phyloP scores from a whole-genome alignment of 257 asterid genomes.

The Solanum gandarillasii region DNA sequence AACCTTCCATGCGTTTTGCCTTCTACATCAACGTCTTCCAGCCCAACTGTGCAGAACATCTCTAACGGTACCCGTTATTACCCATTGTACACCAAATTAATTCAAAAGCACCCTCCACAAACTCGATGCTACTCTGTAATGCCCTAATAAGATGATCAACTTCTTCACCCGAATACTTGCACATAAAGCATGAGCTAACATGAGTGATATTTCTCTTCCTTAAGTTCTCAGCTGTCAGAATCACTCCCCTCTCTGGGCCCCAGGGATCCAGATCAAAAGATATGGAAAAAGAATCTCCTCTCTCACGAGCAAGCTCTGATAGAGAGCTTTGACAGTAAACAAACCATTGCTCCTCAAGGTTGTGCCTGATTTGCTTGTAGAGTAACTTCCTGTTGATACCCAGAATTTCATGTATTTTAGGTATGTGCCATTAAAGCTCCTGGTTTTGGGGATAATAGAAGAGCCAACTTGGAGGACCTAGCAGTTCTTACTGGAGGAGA shows the following conservation, averaged over 20 bases:
- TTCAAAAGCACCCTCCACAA: background rate
- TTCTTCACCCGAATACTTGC: background rate
- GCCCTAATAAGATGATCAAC: background rate
- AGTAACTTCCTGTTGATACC: background rate
- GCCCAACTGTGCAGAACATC: background rate
- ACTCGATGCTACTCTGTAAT: background rate
- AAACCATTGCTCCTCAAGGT: background rate
- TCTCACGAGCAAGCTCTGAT: background rate
- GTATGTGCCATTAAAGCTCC: constrained; percentile 96
- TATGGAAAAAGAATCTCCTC: background rate
- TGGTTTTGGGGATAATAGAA: constrained; percentile 85
- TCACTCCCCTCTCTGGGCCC: background rate
- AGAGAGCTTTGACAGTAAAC: background rate
- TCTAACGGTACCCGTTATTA: background rate
- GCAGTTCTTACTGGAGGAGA: constrained; percentile 90
- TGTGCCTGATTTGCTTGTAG: background rate
- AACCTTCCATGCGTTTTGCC: background rate
- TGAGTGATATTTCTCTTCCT: background rate
- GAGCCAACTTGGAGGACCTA: constrained; percentile 81
- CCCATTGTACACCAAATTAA: background rate
- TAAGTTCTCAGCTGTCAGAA: background rate
- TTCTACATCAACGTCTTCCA: background rate
- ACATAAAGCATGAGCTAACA: background rate
- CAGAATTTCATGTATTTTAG: constrained; percentile 21
- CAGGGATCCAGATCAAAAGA: background rate